These are phyloP conservation scores for Bauhinia variegata DNA, from an alignment of 306 rosid species.

Conservation along the genomic window DNA sequence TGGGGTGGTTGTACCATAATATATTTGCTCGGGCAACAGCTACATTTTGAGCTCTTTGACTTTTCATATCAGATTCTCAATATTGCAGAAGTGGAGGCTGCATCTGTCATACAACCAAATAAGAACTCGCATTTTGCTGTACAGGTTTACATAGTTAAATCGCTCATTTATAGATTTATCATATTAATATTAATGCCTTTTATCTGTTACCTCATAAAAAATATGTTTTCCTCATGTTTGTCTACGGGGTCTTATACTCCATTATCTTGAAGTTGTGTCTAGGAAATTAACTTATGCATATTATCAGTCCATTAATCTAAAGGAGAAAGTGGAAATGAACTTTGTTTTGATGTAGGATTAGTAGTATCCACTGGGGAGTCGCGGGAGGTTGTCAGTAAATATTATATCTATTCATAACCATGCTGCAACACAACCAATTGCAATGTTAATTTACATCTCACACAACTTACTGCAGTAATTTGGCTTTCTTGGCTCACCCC, in stretches of 20 bases:
- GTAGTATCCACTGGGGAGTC: too few relatives aligned
- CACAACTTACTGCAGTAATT: too few relatives aligned
- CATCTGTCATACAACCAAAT: slow-evolving; percentile 56
- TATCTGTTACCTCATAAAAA: slow-evolving; percentile 12
- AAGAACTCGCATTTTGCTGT: slow-evolving; percentile 58
- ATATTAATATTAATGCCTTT: not conserved
- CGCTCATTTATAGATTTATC: slow-evolving; percentile 13
- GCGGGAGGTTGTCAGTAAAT: too few relatives aligned
- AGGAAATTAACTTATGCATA: not conserved
- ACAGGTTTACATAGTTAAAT: slow-evolving; percentile 59
- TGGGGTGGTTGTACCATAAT: slow-evolving; percentile 99
- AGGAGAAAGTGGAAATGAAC: slow-evolving; percentile 18
- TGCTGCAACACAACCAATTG: too few relatives aligned
- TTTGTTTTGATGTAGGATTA: not conserved
- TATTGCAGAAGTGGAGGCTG: slow-evolving; percentile 89
- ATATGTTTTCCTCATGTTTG: not conserved
- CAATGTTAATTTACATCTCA: too few relatives aligned
- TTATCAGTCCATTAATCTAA: slow-evolving; percentile 7
- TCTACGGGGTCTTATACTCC: too few relatives aligned
- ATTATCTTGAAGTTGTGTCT: slow-evolving; percentile 8
- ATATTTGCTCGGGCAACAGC: slow-evolving; percentile 95
- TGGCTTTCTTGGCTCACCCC: too few relatives aligned
- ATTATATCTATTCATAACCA: too few relatives aligned
- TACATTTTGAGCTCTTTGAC: slow-evolving; percentile 96
- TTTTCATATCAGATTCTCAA: slow-evolving; percentile 93